Conservation (phyloP, 2,329 filamentous ascomycete species). For the Microdochium bolleyi region DNA sequence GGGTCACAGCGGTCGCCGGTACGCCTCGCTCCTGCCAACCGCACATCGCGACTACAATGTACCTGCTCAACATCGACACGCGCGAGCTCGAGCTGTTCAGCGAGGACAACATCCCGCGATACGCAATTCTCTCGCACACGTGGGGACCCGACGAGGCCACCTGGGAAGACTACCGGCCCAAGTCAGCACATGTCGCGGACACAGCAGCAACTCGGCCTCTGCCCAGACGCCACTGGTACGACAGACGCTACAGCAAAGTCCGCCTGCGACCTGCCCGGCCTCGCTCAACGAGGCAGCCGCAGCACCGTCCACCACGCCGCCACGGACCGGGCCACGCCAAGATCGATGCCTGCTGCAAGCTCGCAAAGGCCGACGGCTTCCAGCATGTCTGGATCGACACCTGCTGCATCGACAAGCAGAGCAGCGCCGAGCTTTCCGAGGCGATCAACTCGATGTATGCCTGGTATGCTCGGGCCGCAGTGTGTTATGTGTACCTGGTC, state of each 20-base stretch:
- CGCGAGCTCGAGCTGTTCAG: conserved; percentile 4
- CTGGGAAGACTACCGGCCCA: conserved; percentile 1
- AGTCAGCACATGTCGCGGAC: not conserved
- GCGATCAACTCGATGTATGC: conserved; percentile 9
- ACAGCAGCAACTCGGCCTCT: not conserved
- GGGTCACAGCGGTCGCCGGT: no score
- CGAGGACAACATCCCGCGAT: conserved; percentile 1
- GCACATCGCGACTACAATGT: conserved; percentile 34
- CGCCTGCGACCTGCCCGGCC: not conserved
- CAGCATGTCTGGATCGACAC: conserved; percentile 8
- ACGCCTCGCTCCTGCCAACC: no score
- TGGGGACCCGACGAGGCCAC: conserved; percentile 6
- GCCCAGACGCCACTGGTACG: not conserved
- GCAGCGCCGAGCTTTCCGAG: conserved; percentile 7
- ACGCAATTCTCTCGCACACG: conserved; percentile 8
- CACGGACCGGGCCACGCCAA: conserved; percentile 1
- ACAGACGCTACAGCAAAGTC: not conserved
- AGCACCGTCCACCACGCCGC: not conserved
- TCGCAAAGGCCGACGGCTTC: conserved; percentile 1
- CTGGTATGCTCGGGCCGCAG: conserved; percentile 6
- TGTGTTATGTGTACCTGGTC: conserved; percentile 7
- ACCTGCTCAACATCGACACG: conserved; percentile 6
- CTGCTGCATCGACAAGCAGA: conserved; percentile 9
- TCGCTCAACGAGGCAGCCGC: not conserved
- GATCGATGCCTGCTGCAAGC: conserved; percentile 5